Percentiles rank a stretch among this genome's conserved stretches.
phyloP scores from a whole-genome alignment of 495 filamentous ascomycete species.

The Aspergillus heteromorphus region DNA sequence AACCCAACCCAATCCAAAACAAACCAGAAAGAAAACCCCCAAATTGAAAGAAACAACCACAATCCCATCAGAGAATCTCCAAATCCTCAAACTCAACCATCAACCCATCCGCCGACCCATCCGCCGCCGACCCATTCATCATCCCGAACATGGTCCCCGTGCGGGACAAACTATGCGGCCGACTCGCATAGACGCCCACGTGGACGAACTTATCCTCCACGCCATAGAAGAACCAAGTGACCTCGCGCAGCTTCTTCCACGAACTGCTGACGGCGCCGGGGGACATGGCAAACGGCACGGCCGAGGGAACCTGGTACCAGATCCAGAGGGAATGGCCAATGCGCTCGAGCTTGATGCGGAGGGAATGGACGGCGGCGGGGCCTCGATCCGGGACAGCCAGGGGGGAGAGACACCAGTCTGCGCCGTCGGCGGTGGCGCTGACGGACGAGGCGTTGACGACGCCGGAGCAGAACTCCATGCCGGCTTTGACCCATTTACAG shows the following conservation, averaged over 20 bases:
- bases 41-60: too few species aligned
- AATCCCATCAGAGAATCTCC: constrained; percentile 43
- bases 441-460: constrained; percentile 50
- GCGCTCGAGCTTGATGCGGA: constrained; percentile 55
- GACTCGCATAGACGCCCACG: constrained; percentile 53
- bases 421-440: constrained; percentile 51
- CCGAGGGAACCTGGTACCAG: constrained; percentile 47
- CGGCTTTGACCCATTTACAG: constrained; percentile 57
- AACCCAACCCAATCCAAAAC: neutral
- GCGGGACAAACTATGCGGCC: constrained; percentile 38
- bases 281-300: constrained; percentile 27
- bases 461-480: constrained; percentile 51
- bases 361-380: constrained; percentile 28
- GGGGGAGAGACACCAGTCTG: constrained; percentile 53
- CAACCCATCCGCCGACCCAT: constrained; percentile 34
- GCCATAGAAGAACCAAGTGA: constrained; percentile 57
- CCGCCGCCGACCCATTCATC: constrained; percentile 35
- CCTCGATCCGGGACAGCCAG: constrained; percentile 23
- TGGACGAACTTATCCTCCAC: constrained; percentile 55
- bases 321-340: constrained; percentile 53
- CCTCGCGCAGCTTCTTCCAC: constrained; percentile 55
- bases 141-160: constrained; percentile 38
- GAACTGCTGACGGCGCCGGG: constrained; percentile 39
- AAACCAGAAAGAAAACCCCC: neutral
- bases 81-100: constrained; percentile 54